Conservation (phyloP, 1,284 basidiomycete genomes). For the Polyporus tsugae region DNA sequence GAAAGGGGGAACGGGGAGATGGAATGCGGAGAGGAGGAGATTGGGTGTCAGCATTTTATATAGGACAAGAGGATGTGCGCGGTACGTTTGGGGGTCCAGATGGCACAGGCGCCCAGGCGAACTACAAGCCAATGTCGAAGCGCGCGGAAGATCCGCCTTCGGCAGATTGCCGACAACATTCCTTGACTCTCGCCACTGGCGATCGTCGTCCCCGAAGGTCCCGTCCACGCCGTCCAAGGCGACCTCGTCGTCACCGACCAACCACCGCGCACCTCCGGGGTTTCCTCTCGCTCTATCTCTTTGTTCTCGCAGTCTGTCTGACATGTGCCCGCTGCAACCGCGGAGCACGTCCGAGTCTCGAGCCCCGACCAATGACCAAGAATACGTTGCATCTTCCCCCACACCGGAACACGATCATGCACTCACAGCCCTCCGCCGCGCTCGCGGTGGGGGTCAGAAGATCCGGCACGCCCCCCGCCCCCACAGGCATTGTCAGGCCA, state of each 20-base stretch:
- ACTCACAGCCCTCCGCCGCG: conserved; percentile 1
- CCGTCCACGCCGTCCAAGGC: not conserved
- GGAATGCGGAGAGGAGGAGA: conserved; percentile 21
- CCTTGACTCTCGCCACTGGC: not conserved
- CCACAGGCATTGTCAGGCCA: conserved; percentile 10
- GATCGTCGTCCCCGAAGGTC: not conserved
- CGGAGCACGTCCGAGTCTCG: conserved; percentile 8
- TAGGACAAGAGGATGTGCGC: conserved; percentile 21
- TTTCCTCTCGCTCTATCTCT: conserved; percentile 6
- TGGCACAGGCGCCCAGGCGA: conserved; percentile 20
- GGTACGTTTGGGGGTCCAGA: conserved; percentile 27
- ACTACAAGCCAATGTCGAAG: conserved; percentile 8
- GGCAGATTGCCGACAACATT: conserved; percentile 14
- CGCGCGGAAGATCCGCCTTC: conserved; percentile 4
- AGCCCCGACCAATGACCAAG: not conserved
- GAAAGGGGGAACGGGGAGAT: conserved; percentile 15
- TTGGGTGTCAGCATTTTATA: conserved; percentile 26
- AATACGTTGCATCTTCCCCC: conserved; percentile 5
- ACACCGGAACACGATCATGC: conserved; percentile 21
- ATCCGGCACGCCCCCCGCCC: conserved; percentile 23
- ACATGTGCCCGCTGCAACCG: conserved; percentile 5
- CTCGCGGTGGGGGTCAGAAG: conserved; percentile 24
- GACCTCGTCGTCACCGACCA: conserved; percentile 7
- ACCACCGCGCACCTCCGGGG: not conserved
- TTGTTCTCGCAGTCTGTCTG: not conserved